These are phyloP conservation scores for Colletotrichum lupini DNA, from an alignment of 2,329 filamentous ascomycete genomes.

Conservation along the genomic window DNA sequence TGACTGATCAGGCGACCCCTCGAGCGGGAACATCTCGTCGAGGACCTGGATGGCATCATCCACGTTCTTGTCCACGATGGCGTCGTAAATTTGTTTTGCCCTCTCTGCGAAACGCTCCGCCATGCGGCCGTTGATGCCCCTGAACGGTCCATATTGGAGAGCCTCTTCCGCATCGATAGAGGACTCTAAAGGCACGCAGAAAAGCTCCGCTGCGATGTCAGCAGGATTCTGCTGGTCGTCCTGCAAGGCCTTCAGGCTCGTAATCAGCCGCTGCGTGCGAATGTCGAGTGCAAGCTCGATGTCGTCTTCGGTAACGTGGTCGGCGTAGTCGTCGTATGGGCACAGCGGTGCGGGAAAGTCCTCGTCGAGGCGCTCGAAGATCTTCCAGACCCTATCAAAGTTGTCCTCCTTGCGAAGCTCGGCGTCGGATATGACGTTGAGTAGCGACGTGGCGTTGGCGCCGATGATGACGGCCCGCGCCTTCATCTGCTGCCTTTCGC, in stretches of 20 bases:
- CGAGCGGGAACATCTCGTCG: constrained; percentile 10
- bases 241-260: constrained; percentile 36
- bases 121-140: neutral
- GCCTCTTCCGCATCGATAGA: constrained; percentile 7
- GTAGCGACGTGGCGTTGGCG: constrained; percentile 50
- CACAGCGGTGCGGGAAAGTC: constrained; percentile 44
- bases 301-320: constrained; percentile 34
- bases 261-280: constrained; percentile 49
- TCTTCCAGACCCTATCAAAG: constrained; percentile 16
- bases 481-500: neutral
- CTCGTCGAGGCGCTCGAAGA: constrained; percentile 46
- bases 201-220: constrained; percentile 9
- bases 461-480: constrained; percentile 39
- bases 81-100: neutral
- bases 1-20: neutral
- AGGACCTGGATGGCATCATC: constrained; percentile 23
- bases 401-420: constrained; percentile 34
- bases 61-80: constrained; percentile 6
- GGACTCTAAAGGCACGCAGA: constrained; percentile 11
- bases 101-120: constrained; percentile 1
- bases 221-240: neutral
- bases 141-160: constrained; percentile 19
- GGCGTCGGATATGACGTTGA: constrained; percentile 40
- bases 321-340: constrained; percentile 13
- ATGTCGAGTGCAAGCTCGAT: constrained; percentile 47